These are phyloP conservation scores for Pezicula carpinea DNA, from an alignment of 2,329 filamentous ascomycete species.

Conservation along the genomic window DNA sequence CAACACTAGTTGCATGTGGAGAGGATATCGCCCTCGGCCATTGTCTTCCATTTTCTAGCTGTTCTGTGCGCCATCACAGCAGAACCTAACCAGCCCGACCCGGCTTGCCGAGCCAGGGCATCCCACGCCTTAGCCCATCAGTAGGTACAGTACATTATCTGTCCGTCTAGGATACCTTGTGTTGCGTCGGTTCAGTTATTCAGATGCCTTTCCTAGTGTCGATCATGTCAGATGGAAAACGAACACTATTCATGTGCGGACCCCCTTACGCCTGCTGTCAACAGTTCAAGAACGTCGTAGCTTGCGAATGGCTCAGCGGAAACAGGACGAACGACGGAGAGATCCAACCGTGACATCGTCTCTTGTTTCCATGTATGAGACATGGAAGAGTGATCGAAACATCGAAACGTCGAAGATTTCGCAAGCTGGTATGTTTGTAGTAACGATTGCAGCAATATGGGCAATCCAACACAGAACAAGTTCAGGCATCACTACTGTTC, in stretches of 20 bases:
- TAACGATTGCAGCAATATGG: background rate
- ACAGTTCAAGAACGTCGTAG: slow-evolving; percentile 5
- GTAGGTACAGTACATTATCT: too few species aligned
- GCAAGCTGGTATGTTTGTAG: background rate
- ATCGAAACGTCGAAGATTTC: background rate
- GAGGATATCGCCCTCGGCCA: too few species aligned
- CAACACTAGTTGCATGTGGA: too few species aligned
- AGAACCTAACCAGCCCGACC: too few species aligned
- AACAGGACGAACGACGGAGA: slow-evolving; percentile 9
- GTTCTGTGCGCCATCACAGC: too few species aligned
- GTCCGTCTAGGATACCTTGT: background rate
- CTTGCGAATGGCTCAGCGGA: slow-evolving; percentile 13
- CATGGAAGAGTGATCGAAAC: background rate
- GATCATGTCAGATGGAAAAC: background rate
- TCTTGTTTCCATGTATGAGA: too few species aligned
- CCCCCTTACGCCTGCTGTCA: background rate
- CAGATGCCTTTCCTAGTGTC: background rate
- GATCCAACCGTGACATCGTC: slow-evolving; percentile 8
- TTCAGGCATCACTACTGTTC: too few species aligned
- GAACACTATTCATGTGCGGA: background rate
- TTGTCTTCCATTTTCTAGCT: too few species aligned
- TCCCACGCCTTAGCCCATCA: background rate
- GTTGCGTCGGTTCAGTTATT: background rate
- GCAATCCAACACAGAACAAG: too few species aligned
- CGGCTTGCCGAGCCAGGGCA: background rate